phyloP scores from a whole-genome alignment of 2,329 filamentous ascomycete species.

The Neoscytalidium dimidiatum region DNA sequence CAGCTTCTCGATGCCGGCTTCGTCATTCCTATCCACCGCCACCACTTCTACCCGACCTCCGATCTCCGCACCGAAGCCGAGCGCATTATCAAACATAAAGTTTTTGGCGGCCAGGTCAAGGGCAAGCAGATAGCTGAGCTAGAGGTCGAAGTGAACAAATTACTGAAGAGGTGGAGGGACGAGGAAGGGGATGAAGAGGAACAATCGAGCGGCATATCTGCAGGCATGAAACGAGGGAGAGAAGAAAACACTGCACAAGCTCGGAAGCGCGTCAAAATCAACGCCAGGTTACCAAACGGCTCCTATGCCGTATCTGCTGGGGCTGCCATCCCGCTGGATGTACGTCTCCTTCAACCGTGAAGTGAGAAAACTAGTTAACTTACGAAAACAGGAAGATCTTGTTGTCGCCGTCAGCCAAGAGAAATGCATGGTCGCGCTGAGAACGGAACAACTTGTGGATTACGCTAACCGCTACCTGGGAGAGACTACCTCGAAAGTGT shows the following conservation, averaged over 20 bases:
- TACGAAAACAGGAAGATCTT: slow-evolving; percentile 62
- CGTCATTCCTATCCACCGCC: slow-evolving; percentile 61
- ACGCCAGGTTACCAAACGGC: slow-evolving; percentile 25
- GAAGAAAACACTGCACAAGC: slow-evolving; percentile 23
- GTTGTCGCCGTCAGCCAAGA: slow-evolving; percentile 81
- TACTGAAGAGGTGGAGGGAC: slow-evolving; percentile 55
- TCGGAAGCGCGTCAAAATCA: slow-evolving; percentile 35
- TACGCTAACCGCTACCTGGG: slow-evolving; percentile 72
- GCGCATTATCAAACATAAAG: slow-evolving; percentile 58
- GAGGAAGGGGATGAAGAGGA: slow-evolving; percentile 35
- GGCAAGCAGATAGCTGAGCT: slow-evolving; percentile 57
- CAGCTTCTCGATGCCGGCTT: slow-evolving; percentile 65
- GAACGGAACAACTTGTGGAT: slow-evolving; percentile 75
- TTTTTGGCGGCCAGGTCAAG: slow-evolving; percentile 39
- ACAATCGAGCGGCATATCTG: slow-evolving; percentile 17
- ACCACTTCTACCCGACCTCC: slow-evolving; percentile 55
- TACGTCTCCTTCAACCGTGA: slow-evolving; percentile 25
- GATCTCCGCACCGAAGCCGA: slow-evolving; percentile 62
- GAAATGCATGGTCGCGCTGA: slow-evolving; percentile 78
- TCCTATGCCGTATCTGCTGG: slow-evolving; percentile 23
- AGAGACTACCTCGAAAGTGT: slow-evolving; percentile 74
- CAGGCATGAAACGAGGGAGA: slow-evolving; percentile 15
- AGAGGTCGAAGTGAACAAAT: slow-evolving; percentile 62
- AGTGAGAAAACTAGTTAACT: neutral
- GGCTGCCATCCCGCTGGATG: slow-evolving; percentile 34